A percentile compares a stretch with the other conserved stretches of the same genome.
Evolutionary conservation across 768 basidiomycete genomes (phyloP).

Genomic region (Serendipita sp.): DNA sequence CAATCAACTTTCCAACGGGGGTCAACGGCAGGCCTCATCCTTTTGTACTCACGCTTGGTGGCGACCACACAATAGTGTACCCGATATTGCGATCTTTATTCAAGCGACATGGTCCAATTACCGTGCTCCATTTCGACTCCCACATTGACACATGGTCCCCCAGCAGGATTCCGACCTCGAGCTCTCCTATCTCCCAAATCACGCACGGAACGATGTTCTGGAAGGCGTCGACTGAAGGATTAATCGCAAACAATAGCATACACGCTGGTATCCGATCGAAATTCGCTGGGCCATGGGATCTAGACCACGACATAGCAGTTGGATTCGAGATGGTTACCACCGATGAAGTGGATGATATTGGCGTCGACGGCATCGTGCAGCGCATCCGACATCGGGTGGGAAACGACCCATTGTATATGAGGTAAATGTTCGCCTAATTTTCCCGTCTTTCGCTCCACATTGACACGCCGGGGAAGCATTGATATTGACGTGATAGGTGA

Average conservation of each 20-base stretch:
- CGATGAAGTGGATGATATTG: constrained; percentile 73
- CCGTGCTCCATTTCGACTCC: constrained; percentile 75
- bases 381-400: constrained; percentile 62
- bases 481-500: constrained; percentile 73
- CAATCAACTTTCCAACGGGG: constrained; percentile 25
- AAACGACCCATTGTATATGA: constrained; percentile 64
- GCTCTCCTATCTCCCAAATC: constrained; percentile 36
- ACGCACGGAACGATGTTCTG: constrained; percentile 84
- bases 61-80: constrained; percentile 77
- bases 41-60: constrained; percentile 65
- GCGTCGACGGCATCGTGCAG: constrained; percentile 50
- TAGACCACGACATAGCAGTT: constrained; percentile 51
- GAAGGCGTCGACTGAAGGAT: constrained; percentile 59
- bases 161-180: constrained; percentile 9
- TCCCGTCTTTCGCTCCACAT: not conserved
- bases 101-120: constrained; percentile 66
- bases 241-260: constrained; percentile 56
- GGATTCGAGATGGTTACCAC: constrained; percentile 70
- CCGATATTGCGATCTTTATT: constrained; percentile 70
- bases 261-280: constrained; percentile 81
- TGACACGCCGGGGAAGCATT: constrained; percentile 27
- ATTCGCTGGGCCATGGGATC: constrained; percentile 50
- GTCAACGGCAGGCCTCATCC: constrained; percentile 55
- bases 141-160: constrained; percentile 63
- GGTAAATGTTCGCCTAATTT: constrained; percentile 24